Base-by-base conservation (phyloP, 2,329 filamentous ascomycete genomes). In the Zasmidium cellare region DNA sequence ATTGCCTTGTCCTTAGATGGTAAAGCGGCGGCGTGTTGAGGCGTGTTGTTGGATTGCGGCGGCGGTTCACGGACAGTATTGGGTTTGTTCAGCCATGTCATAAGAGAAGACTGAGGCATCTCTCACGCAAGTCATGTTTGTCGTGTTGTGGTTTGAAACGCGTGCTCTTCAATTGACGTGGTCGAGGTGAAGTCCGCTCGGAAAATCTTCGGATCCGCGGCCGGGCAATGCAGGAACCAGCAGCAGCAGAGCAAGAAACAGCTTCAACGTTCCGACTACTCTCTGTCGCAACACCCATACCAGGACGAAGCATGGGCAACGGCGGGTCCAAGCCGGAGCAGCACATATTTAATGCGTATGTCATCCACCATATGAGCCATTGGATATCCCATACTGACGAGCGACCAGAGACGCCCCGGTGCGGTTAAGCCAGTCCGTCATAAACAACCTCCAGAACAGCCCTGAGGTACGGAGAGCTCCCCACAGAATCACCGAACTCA, bases 361-460 rank as follows among this genome's bases (percentile, higher is more conserved):
- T 75, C 3, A 53, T 35, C 16, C 23, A 25, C 9, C 18, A n/a
- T n/a, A 9, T 18, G 22, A 5, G 11, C 31, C 49, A 51, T 59
- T 63, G 46, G 18, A 23, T 38, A 19, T 16, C 19, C 19, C 24
- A 46, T 46, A 59, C 64, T 65, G 49, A 65, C 59, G 3, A 38
- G 44, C 24, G 28, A 49, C 31, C 63, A 87, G 83, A 70, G 80
- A 85, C 66, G 80, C 84, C 45, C 85, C 86, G 60, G 81, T 88
- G 62, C 81, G 83, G 66, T 88, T 96, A 75, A 96, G 92, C 65
- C 87, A 90, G 71, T 87, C 90, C 72, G 82, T 97, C 70, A 83
- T 96, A 69, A 87, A 96, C 70, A 86, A 87, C 60, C 82, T 97
- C 61, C 91, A 96, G 75, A 84, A 86, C 61, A 96, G 86, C 79